Evolutionary conservation across 2,329 filamentous ascomycete genomes (phyloP).

Genomic region (Sclerotinia minor): DNA sequence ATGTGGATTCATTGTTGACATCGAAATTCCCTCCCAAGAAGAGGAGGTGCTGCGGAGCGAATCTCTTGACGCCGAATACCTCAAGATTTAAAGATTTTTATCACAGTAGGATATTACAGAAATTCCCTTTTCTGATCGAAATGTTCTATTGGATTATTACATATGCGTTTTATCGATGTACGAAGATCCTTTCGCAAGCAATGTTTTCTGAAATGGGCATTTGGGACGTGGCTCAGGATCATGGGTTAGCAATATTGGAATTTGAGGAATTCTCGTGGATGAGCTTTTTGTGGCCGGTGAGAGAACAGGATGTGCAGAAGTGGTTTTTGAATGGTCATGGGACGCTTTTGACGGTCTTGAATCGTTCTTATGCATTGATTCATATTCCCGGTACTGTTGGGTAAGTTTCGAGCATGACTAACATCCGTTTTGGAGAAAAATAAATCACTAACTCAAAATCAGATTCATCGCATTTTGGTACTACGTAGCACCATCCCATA

Average conservation of each 20-base stretch:
- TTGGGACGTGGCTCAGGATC: conserved; percentile 56
- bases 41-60: conserved; percentile 51
- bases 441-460: background rate
- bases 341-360: conserved; percentile 54
- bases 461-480: conserved; percentile 67
- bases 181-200: conserved; percentile 37
- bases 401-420: conserved; percentile 42
- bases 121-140: conserved; percentile 64
- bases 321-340: conserved; percentile 58
- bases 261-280: conserved; percentile 54
- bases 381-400: conserved; percentile 62
- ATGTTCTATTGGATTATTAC: conserved; percentile 68
- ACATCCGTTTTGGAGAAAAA: background rate
- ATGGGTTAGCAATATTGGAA: conserved; percentile 56
- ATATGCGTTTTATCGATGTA: conserved; percentile 40
- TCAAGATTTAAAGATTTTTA: conserved; percentile 60
- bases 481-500: conserved; percentile 54
- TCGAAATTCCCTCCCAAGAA: conserved; percentile 49
- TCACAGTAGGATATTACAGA: conserved; percentile 64
- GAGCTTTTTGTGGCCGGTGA: conserved; percentile 53
- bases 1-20: conserved; percentile 34
- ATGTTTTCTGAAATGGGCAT: conserved; percentile 47
- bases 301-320: conserved; percentile 54
- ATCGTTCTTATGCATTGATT: conserved; percentile 59
- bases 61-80: conserved; percentile 57